Evolutionary conservation across 202 grass and related monocot genomes (phyloP), one percentile per base, ranked within the genome.

Genomic region (Bolboschoenoplectus hybrid): DNA sequence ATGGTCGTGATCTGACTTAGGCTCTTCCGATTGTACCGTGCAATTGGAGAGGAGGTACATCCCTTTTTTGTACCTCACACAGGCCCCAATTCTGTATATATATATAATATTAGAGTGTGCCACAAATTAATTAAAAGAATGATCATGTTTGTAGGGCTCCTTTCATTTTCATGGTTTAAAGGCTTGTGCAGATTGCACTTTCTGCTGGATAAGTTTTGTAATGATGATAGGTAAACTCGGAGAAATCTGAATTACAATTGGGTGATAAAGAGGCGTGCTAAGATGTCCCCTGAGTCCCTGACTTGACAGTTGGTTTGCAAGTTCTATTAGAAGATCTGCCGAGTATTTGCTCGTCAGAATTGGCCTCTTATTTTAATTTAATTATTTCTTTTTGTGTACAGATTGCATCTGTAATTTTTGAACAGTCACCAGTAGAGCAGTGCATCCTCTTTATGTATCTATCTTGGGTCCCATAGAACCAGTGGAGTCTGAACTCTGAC

Each of bases 161-260:
- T 69, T 70, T n/a, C 7, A 14, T 53, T 52, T 76, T 49, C 45
- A 76, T 76, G 72, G 46, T 1, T 76, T 76, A 26, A 58, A 78
- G 39, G 34, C 74, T 58, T 41, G 14, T 41, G 74, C 6, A 11
- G 7, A 41, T 58, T 55, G 26, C 5, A 38, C 19, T 9, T 79
- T 58, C 52, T 19, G n/a, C 69, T 73, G n/a, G 17, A 49, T 47
- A 47, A 49, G 5, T 2, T 26, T 3, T 73, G 44, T 73, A 79
- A 58, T 79, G 52, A 7, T 41, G 35, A 57, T 79, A 41, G 51
- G 35, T 41, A 6, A 60, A 41, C 7, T n/a, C 52, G n/a, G 11
- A 41, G 34, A 79, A 50, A 16, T 5, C 11, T 57, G 7, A 38
- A 78, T 53, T 40, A 78, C 6, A 39, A 17, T 56, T 39, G 12